A percentile compares a stretch with the other conserved stretches of the same genome.
Evolutionary conservation across 345 rosid species (phyloP).

Genomic region (Dipteronia dyeriana): DNA sequence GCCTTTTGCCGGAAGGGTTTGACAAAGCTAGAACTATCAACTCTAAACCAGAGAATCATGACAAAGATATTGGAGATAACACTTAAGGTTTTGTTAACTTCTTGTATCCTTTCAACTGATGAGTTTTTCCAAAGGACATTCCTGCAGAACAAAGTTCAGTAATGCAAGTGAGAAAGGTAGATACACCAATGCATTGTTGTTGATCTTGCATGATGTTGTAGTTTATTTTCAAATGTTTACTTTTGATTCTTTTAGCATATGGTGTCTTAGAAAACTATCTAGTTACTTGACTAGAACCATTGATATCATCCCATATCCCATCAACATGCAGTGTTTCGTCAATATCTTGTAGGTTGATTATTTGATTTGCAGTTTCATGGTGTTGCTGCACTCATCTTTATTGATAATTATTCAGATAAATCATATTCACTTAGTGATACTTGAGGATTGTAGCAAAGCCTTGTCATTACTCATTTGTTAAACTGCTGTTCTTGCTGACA

Average conservation of each 20-base stretch:
- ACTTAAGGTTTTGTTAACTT: not conserved
- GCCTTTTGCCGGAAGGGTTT: conserved; percentile 36
- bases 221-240: not conserved
- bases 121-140: not conserved
- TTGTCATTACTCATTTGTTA: not conserved
- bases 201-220: not conserved
- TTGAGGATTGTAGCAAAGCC: too few relatives aligned
- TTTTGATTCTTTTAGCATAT: not conserved
- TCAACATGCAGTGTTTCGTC: not conserved
- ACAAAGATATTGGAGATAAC: not conserved
- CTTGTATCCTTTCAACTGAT: not conserved
- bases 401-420: not conserved
- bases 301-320: not conserved
- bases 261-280: not conserved
- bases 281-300: not conserved
- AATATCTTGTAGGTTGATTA: too few relatives aligned
- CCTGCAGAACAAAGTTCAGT: not conserved
- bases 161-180: not conserved
- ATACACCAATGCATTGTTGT: not conserved
- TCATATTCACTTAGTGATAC: not conserved
- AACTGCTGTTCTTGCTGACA: not conserved
- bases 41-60: conserved; percentile 11
- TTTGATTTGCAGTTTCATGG: not conserved
- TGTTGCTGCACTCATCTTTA: not conserved
- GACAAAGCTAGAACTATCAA: conserved; percentile 21